These are phyloP conservation scores for Umbilicus rupestris DNA, from an alignment of 164 flowering plant genomes.

Conservation along the genomic window DNA sequence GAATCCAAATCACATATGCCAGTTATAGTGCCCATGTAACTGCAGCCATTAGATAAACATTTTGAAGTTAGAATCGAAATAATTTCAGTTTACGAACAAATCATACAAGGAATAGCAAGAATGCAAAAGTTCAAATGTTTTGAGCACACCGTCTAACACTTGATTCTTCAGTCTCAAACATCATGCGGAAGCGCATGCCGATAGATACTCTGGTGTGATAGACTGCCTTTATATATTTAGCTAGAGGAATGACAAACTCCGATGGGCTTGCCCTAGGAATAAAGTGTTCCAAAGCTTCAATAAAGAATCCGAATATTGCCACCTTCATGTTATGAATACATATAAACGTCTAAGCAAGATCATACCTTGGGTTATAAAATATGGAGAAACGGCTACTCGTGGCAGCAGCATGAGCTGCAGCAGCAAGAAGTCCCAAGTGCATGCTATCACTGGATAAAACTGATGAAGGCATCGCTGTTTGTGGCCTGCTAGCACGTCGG, in stretches of 20 bases:
- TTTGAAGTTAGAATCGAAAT: not conserved
- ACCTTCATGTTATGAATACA: not conserved
- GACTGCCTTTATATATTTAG: slow-evolving; percentile 74
- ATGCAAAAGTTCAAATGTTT: not conserved
- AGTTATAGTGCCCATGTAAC: slow-evolving; percentile 88
- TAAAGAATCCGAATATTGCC: not conserved
- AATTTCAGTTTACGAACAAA: not conserved
- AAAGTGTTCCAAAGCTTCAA: not conserved
- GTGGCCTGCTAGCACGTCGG: slow-evolving; percentile 79
- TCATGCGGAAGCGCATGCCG: slow-evolving; percentile 94
- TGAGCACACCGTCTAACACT: slow-evolving; percentile 67
- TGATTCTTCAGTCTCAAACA: slow-evolving; percentile 90
- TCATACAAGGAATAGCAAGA: not conserved
- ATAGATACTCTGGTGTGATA: slow-evolving; percentile 90
- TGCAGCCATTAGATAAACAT: too few species aligned
- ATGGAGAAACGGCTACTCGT: slow-evolving; percentile 87
- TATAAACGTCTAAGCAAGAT: not conserved
- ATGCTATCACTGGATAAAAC: slow-evolving; percentile 93
- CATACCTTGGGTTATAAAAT: slow-evolving; percentile 87
- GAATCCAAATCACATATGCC: slow-evolving; percentile 78
- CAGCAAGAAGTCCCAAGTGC: slow-evolving; percentile 95
- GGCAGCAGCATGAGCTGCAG: slow-evolving; percentile 96
- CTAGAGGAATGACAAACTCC: slow-evolving; percentile 77
- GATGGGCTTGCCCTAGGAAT: slow-evolving; percentile 79
- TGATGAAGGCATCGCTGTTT: slow-evolving; percentile 89